Percentiles rank a stretch among this genome's conserved stretches.
Conservation (phyloP, 441 rosid genomes). For the Aquilaria agallochum region DNA sequence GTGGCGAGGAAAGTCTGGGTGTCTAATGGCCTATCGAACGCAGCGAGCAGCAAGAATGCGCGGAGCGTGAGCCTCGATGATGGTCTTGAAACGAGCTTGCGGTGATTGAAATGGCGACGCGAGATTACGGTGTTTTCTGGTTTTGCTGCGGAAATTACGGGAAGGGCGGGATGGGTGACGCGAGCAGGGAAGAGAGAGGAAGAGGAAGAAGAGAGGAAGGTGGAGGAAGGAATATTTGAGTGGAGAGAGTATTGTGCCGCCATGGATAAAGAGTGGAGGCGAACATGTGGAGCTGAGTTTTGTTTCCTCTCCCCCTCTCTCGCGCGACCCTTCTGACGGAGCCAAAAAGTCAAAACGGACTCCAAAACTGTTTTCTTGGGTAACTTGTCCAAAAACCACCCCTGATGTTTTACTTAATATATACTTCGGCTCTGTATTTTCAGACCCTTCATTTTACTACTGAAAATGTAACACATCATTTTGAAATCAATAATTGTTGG, state of each 20-base stretch:
- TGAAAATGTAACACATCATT: too few relatives aligned
- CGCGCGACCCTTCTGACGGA: too few relatives aligned
- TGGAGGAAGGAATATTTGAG: slow-evolving; percentile 25
- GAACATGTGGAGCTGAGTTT: slow-evolving; percentile 33
- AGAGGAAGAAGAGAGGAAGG: slow-evolving; percentile 17
- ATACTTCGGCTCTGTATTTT: too few relatives aligned
- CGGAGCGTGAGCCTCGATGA: slow-evolving; percentile 33
- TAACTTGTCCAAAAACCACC: too few relatives aligned
- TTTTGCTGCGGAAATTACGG: slow-evolving; percentile 9
- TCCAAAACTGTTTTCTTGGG: too few relatives aligned
- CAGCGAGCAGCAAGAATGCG: slow-evolving; percentile 41
- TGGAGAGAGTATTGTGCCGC: slow-evolving; percentile 32
- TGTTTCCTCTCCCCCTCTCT: background rate
- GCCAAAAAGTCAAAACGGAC: too few relatives aligned
- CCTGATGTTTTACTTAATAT: too few relatives aligned
- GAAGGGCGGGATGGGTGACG: slow-evolving; percentile 15
- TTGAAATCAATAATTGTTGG: too few relatives aligned
- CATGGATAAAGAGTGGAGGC: slow-evolving; percentile 30
- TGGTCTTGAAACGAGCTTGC: slow-evolving; percentile 22
- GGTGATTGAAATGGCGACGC: slow-evolving; percentile 15
- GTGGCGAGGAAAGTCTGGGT: slow-evolving; percentile 74
- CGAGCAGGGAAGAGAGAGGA: slow-evolving; percentile 20
- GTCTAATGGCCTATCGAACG: slow-evolving; percentile 52
- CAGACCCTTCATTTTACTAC: too few relatives aligned
- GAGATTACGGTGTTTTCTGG: slow-evolving; percentile 12